Conservation (phyloP, 331 rosid species). For the Quercus tomentella region DNA sequence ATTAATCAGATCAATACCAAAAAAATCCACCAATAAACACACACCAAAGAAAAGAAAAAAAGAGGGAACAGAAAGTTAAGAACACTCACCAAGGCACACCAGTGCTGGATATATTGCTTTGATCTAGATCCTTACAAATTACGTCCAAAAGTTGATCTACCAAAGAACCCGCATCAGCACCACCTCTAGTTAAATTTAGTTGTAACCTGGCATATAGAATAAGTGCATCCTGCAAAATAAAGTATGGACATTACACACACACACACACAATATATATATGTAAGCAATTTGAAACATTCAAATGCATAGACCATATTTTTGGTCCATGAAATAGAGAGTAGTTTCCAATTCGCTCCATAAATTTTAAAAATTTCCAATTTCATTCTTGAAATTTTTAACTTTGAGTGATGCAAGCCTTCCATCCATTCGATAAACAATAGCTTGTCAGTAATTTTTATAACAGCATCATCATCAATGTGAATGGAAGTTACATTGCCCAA, state of each 20-base stretch:
- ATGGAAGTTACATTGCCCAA: neutral
- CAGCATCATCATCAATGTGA: neutral
- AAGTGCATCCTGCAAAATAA: conserved; percentile 71
- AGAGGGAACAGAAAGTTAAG: neutral
- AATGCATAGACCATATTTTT: neutral
- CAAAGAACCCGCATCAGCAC: conserved; percentile 52
- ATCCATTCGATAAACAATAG: neutral
- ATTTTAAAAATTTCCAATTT: neutral
- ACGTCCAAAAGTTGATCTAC: conserved; percentile 83
- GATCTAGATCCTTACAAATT: conserved; percentile 90
- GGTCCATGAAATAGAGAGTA: neutral
- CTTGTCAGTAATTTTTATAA: neutral
- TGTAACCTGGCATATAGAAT: conserved; percentile 72
- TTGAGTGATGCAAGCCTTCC: neutral
- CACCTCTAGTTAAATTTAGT: conserved; percentile 63
- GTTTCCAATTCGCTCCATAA: neutral
- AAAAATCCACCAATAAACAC: conserved; percentile 12
- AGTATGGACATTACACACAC: neutral
- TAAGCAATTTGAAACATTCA: conserved; percentile 7
- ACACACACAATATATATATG: neutral
- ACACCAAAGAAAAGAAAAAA: neutral
- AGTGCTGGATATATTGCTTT: conserved; percentile 48
- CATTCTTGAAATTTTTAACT: neutral
- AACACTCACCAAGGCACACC: conserved; percentile 56
- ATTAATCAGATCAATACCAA: conserved; percentile 2